phyloP scores from a whole-genome alignment of 2,329 filamentous ascomycete species.

The Paecilomyces variotii region DNA sequence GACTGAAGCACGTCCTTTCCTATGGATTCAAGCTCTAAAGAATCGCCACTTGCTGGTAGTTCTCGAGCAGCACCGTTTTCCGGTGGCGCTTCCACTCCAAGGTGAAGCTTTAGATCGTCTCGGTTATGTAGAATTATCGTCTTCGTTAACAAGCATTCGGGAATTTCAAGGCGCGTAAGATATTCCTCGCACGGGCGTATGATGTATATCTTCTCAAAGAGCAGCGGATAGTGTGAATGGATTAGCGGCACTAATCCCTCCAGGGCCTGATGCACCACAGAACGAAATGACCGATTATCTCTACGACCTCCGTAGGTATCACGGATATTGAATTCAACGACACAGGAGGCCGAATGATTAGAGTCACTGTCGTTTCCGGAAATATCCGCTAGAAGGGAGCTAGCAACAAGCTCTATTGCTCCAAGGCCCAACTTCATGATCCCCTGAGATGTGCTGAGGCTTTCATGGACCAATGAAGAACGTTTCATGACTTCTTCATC shows the following conservation, averaged over 20 bases:
- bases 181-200: conserved; percentile 2
- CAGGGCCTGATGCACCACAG: background rate
- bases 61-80: background rate
- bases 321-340: conserved; percentile 2
- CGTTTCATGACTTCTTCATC: conserved; percentile 2
- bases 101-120: background rate
- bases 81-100: background rate
- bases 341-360: background rate
- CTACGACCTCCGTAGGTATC: background rate
- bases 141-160: conserved; percentile 1
- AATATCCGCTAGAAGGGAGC: background rate
- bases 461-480: background rate
- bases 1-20: background rate
- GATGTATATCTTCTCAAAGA: conserved; percentile 1
- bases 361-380: background rate
- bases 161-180: conserved; percentile 1
- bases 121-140: background rate
- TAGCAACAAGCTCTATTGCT: background rate
- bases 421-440: conserved; percentile 2
- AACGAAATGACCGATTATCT: background rate
- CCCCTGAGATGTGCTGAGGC: background rate
- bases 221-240: conserved; percentile 1
- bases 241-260: background rate
- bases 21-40: background rate
- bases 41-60: background rate